These are phyloP conservation scores for Marasmius fiardii DNA, from an alignment of 1,284 basidiomycete genomes.

Conservation along the genomic window DNA sequence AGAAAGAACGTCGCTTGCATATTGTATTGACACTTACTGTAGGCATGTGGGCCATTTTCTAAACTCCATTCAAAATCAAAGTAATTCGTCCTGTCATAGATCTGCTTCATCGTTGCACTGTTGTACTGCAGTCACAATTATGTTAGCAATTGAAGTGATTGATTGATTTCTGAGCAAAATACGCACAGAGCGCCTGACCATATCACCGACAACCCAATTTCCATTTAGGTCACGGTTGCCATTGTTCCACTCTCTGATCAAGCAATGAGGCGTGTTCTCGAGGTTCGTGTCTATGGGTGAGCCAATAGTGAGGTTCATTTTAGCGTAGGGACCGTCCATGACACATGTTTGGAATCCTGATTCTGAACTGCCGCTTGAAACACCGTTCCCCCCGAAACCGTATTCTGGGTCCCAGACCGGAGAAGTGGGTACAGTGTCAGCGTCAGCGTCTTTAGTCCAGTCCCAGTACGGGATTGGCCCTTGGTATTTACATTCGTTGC, in stretches of 20 bases:
- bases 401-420: background rate
- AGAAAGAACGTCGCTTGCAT: background rate
- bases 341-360: background rate
- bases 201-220: background rate
- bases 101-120: background rate
- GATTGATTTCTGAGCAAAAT: background rate
- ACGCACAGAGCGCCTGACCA: background rate
- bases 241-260: background rate
- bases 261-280: background rate
- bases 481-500: background rate
- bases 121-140: background rate
- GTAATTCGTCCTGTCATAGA: background rate
- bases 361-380: background rate
- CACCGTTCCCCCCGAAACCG: constrained; percentile 4
- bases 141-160: too few species aligned
- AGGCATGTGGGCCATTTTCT: background rate
- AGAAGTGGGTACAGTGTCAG: background rate
- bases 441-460: constrained; percentile 3
- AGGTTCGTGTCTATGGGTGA: background rate
- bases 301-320: background rate
- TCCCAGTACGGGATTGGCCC: constrained; percentile 4
- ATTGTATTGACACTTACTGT: background rate
- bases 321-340: background rate
- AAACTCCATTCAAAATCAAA: background rate
- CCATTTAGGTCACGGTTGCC: background rate